A percentile compares a stretch with the other conserved stretches of the same genome.
phyloP scores from a whole-genome alignment of 306 rosid genomes.

The Ochetophila trinervis region DNA sequence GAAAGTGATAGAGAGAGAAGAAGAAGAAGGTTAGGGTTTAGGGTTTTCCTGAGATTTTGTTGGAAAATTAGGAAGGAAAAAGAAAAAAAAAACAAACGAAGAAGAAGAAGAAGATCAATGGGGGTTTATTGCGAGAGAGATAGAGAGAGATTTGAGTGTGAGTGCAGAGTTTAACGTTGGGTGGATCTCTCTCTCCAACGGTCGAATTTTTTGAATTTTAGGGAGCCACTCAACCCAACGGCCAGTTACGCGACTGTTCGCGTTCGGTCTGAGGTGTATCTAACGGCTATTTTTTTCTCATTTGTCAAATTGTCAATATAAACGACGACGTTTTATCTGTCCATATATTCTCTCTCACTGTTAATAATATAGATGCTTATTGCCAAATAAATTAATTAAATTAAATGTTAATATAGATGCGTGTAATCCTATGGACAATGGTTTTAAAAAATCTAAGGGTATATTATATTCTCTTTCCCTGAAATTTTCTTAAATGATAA shows the following conservation, averaged over 20 bases:
- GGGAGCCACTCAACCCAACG: slow-evolving; percentile 22
- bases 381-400: no score
- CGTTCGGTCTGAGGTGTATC: not conserved
- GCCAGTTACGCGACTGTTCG: slow-evolving; percentile 15
- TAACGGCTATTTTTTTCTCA: slow-evolving; percentile 39
- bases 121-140: not conserved
- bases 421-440: not conserved
- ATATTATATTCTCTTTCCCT: no score
- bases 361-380: no score
- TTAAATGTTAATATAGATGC: no score
- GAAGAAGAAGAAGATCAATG: not conserved
- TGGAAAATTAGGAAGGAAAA: no score
- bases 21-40: not conserved
- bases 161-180: not conserved
- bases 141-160: not conserved
- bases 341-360: no score
- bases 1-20: not conserved
- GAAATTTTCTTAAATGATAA: no score
- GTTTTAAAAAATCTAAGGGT: no score
- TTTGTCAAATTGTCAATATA: not conserved
- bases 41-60: no score
- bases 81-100: not conserved
- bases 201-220: slow-evolving; percentile 34
- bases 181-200: slow-evolving; percentile 30
- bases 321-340: slow-evolving; percentile 12